Percentiles rank a stretch among this genome's conserved stretches.
phyloP scores from a whole-genome alignment of 768 basidiomycete genomes.

The Pisolithus marmoratus region DNA sequence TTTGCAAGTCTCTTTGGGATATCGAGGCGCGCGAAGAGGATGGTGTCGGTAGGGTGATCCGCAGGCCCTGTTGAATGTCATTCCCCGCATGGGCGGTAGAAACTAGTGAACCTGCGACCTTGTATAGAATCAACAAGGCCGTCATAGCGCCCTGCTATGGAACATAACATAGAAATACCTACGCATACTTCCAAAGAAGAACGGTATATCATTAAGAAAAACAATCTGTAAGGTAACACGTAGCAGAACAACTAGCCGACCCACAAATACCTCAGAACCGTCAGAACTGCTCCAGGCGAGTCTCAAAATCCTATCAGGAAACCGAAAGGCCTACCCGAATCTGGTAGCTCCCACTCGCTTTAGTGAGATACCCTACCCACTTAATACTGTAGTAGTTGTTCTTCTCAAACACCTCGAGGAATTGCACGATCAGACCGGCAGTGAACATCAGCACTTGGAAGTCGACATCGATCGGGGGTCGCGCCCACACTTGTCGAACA shows the following conservation, averaged over 20 bases:
- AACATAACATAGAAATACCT: not conserved
- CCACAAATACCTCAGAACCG: not conserved
- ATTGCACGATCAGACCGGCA: conserved; percentile 89
- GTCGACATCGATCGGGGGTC: conserved; percentile 96
- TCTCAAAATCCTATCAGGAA: not conserved
- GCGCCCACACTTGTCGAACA: conserved; percentile 91
- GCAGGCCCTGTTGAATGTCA: too few relatives aligned
- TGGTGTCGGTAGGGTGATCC: too few relatives aligned
- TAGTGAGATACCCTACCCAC: conserved; percentile 93
- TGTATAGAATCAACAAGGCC: too few relatives aligned
- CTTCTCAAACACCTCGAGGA: conserved; percentile 98
- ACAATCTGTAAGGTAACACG: conserved; percentile 21
- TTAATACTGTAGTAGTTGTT: conserved; percentile 90
- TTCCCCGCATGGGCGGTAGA: too few relatives aligned
- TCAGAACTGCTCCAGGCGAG: conserved; percentile 22
- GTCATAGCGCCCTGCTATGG: too few relatives aligned
- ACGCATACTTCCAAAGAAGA: not conserved
- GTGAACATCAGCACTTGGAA: conserved; percentile 99
- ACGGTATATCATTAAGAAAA: conserved; percentile 20
- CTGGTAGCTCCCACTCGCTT: conserved; percentile 91
- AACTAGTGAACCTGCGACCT: too few relatives aligned
- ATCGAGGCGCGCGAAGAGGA: too few relatives aligned
- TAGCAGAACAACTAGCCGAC: conserved; percentile 11
- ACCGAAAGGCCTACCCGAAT: conserved; percentile 68
- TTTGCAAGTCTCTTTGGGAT: too few relatives aligned